These are phyloP conservation scores for Syzygium grande DNA, from an alignment of 345 rosid genomes.

Conservation along the genomic window DNA sequence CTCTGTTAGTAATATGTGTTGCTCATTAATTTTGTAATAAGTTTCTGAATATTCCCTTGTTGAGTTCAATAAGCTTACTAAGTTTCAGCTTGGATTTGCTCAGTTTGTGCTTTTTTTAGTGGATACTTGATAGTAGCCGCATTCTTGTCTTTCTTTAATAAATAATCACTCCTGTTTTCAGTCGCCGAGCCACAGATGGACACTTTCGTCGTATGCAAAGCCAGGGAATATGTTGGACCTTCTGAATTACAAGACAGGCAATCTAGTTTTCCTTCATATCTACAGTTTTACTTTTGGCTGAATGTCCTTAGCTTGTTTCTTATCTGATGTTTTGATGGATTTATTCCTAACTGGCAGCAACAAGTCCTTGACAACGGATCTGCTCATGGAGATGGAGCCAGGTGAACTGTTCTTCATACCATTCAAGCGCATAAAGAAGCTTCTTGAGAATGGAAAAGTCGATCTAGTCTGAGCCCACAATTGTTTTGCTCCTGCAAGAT, in stretches of 20 bases:
- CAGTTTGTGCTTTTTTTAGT: neutral
- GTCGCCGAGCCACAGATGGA: conserved; percentile 63
- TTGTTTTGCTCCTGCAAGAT: neutral
- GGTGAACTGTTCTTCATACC: conserved; percentile 18
- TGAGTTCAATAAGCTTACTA: neutral
- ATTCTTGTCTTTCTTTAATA: neutral
- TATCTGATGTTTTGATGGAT: neutral
- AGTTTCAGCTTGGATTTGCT: neutral
- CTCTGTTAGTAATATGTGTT: neutral
- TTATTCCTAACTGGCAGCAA: conserved; percentile 15
- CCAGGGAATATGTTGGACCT: conserved; percentile 46
- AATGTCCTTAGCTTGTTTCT: neutral
- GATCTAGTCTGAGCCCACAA: conserved; percentile 9
- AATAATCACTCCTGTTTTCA: conserved; percentile 4
- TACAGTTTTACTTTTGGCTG: neutral
- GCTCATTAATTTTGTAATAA: neutral
- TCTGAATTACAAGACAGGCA: conserved; percentile 27
- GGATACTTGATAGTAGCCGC: neutral
- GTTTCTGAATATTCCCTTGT: neutral
- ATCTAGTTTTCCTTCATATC: neutral
- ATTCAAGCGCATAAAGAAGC: conserved; percentile 13
- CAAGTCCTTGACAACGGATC: conserved; percentile 8
- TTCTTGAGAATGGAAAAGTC: conserved; percentile 8
- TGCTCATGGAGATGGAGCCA: conserved; percentile 20
- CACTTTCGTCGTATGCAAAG: conserved; percentile 63